phyloP scores from a whole-genome alignment of 768 basidiomycete genomes.

The Daedaleopsis sinensis region DNA sequence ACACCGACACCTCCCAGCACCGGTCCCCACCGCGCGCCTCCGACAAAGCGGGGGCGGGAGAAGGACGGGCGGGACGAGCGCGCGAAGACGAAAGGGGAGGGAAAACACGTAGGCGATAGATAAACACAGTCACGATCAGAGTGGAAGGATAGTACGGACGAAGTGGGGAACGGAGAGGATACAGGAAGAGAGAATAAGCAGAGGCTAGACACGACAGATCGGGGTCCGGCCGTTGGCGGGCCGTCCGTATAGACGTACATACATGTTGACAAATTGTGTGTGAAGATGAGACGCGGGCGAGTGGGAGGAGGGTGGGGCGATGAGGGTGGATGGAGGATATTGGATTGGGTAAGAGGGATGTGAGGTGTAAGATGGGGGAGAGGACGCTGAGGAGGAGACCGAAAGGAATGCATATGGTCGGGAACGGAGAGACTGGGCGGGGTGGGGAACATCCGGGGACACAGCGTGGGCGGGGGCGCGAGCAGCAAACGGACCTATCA shows the following conservation, averaged over 20 bases:
- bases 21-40: too few relatives aligned
- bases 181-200: slow-evolving; percentile 9
- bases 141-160: not conserved
- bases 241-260: slow-evolving; percentile 22
- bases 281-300: slow-evolving; percentile 14
- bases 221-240: slow-evolving; percentile 6
- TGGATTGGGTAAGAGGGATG: too few relatives aligned
- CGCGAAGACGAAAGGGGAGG: not conserved
- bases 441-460: not conserved
- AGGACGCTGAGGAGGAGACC: not conserved
- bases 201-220: not conserved
- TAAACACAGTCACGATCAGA: not conserved
- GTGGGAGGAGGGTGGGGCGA: not conserved
- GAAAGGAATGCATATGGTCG: not conserved
- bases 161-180: slow-evolving; percentile 10
- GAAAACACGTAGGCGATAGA: slow-evolving; percentile 1
- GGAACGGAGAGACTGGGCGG: not conserved
- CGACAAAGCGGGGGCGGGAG: too few relatives aligned
- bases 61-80: not conserved
- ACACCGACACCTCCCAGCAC: too few relatives aligned
- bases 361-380: too few relatives aligned
- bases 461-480: not conserved
- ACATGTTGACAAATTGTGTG: slow-evolving; percentile 19
- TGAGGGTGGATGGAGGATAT: not conserved
- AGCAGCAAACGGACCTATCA: not conserved